Evolutionary conservation across 768 basidiomycete species (phyloP).

Genomic region (Suillus placidus): DNA sequence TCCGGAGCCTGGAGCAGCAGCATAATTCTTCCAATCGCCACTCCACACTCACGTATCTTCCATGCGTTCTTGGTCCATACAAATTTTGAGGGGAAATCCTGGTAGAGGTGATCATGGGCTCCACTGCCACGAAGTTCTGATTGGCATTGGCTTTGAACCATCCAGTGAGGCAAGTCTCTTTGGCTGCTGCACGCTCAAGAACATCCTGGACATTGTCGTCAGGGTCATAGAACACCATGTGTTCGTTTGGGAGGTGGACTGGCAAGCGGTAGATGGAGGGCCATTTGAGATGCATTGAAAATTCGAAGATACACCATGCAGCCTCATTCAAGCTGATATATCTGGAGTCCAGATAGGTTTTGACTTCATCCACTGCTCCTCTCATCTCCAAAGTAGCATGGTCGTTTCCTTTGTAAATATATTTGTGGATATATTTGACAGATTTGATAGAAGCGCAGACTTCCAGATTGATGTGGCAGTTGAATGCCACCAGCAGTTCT

Average conservation of each 20-base stretch:
- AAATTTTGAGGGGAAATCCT: constrained; percentile 19
- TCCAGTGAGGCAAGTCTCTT: constrained; percentile 31
- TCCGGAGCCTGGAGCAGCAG: constrained; percentile 32
- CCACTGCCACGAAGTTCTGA: constrained; percentile 9
- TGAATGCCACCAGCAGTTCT: no score
- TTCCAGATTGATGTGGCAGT: no score
- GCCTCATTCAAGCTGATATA: no score
- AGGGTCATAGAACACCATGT: constrained; percentile 39
- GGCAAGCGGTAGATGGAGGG: no score
- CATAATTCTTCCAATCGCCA: constrained; percentile 37
- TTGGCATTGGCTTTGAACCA: constrained; percentile 36
- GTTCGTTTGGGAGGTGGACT: no score
- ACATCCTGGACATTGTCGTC: constrained; percentile 27
- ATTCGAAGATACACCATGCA: no score
- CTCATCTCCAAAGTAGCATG: constrained; percentile 37
- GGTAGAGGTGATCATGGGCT: constrained; percentile 30
- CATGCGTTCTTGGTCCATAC: constrained; percentile 21
- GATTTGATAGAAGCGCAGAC: constrained; percentile 39
- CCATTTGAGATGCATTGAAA: no score
- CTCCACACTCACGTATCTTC: constrained; percentile 16
- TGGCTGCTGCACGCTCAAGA: constrained; percentile 20
- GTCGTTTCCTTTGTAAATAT: constrained; percentile 53
- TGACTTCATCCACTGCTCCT: constrained; percentile 37
- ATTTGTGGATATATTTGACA: constrained; percentile 52
- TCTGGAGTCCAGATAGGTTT: no score